Base-by-base conservation (phyloP, 2,329 filamentous ascomycete genomes). In the Phyllachora maydis region DNA sequence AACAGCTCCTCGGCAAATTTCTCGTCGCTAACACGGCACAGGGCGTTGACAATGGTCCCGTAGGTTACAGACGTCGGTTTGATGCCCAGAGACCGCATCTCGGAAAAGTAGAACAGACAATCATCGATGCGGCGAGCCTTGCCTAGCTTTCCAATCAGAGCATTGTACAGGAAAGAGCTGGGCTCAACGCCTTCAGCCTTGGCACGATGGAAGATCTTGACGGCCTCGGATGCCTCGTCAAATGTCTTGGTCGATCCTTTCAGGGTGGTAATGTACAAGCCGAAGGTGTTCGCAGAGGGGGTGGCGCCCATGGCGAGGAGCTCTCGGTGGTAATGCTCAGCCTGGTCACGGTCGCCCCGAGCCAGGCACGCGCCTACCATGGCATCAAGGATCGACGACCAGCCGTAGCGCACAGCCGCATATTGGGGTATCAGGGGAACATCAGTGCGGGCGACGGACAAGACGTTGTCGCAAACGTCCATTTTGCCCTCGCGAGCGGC, bases 211-310 rank as follows among this genome's bases (percentile, higher is more conserved):
- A 98, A 98, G 47, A 98, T 92, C 53, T 90, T 90, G 42, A 95
- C 75, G 26, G 88, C 88, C 47, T 95, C 88, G 6, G 82, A 82
- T 8, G 88, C 88, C 47, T 98, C 88, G 40, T 98, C 88, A 34
- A 93, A 95, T 0, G 83, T 95, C 65, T 91, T 92, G 34, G 81
- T 81, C 1, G 81, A 91, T 42, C 92, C 85, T 56, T 95, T 93
- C 30, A 98, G 59, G 2, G 85, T 95, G n/a, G 90, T 95, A 50
- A 98, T 98, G 60, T 95, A 98, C 11, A 98, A 65, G 29, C 88
- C 88, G 37, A 90, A 98, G 1, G 88, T 98, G 56, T 98, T 98
- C 20, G 88, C 88, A 3, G 85, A 91, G 10, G 88, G 88, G 7
- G 83, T 74, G 29, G 77, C 71, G 22, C 85, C 85, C 58, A 95